Evolutionary conservation across 371 early-diverging fungal genomes (phyloP).

Genomic region (Mortierella sp.): DNA sequence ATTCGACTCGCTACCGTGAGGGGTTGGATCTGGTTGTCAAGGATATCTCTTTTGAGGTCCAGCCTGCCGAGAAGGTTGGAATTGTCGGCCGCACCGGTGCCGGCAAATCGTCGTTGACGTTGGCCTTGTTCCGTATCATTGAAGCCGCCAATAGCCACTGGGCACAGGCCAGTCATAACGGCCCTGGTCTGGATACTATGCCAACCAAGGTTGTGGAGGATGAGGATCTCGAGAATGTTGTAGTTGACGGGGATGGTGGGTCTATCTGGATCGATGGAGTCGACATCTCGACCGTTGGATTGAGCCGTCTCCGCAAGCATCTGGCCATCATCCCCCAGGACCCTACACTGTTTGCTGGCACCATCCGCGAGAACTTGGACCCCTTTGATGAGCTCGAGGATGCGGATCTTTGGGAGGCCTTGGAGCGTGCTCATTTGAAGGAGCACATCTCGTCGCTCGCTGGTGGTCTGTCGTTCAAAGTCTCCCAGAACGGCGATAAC

Average conservation of each 20-base stretch:
- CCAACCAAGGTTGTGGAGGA: slow-evolving; percentile 47
- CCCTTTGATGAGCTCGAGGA: neutral
- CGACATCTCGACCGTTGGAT: slow-evolving; percentile 66
- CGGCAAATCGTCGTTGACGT: slow-evolving; percentile 77
- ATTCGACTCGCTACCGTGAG: slow-evolving; percentile 80
- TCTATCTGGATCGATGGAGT: slow-evolving; percentile 67
- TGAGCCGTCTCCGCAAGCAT: slow-evolving; percentile 22
- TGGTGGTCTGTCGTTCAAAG: neutral
- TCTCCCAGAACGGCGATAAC: neutral
- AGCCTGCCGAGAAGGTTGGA: slow-evolving; percentile 52
- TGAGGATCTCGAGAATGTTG: slow-evolving; percentile 14
- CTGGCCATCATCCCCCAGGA: slow-evolving; percentile 88
- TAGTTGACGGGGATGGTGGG: slow-evolving; percentile 32
- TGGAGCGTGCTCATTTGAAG: slow-evolving; percentile 1
- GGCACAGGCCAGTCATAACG: slow-evolving; percentile 48
- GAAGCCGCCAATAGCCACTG: slow-evolving; percentile 61
- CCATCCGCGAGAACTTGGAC: neutral
- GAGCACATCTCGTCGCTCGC: neutral
- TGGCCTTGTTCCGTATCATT: slow-evolving; percentile 80
- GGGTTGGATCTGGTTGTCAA: slow-evolving; percentile 79
- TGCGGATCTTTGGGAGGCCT: neutral
- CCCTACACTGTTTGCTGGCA: neutral
- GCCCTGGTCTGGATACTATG: slow-evolving; percentile 74
- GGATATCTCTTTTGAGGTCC: slow-evolving; percentile 50
- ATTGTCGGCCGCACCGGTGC: slow-evolving; percentile 67